A percentile compares a stretch with the other conserved stretches of the same genome.
phyloP scores from a whole-genome alignment of 306 rosid genomes.

The Cajanus cajan region DNA sequence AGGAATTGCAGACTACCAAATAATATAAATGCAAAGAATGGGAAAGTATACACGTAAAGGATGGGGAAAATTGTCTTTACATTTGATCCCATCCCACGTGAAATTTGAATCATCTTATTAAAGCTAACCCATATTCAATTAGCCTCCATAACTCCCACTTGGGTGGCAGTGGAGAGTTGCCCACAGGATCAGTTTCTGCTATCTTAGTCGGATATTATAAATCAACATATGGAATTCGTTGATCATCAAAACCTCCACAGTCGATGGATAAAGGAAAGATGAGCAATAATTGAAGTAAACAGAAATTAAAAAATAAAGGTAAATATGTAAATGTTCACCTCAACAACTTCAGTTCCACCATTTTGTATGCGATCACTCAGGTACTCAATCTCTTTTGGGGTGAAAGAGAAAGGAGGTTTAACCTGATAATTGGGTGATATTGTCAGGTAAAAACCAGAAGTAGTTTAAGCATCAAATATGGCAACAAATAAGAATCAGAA shows the following conservation, averaged over 20 bases:
- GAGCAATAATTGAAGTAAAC: constrained; percentile 11
- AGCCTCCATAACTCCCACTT: neutral
- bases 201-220: neutral
- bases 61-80: neutral
- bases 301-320: neutral
- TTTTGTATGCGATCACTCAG: constrained; percentile 91
- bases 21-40: neutral
- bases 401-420: constrained; percentile 77
- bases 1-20: constrained; percentile 4
- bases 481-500: constrained; percentile 5
- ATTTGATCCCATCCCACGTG: neutral
- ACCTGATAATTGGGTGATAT: constrained; percentile 49
- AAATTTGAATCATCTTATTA: neutral
- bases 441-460: constrained; percentile 7
- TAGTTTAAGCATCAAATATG: too few relatives aligned
- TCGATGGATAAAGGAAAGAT: constrained; percentile 25
- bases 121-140: neutral
- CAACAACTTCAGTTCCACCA: constrained; percentile 98
- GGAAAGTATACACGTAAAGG: neutral
- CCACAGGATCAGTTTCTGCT: neutral
- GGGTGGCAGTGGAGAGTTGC: neutral
- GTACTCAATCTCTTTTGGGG: constrained; percentile 62
- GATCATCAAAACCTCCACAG: constrained; percentile 17
- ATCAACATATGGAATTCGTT: neutral
- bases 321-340: constrained; percentile 50